Evolutionary conservation across 2,329 filamentous ascomycete species (phyloP).

Genomic region (Fusarium fujikuroi): DNA sequence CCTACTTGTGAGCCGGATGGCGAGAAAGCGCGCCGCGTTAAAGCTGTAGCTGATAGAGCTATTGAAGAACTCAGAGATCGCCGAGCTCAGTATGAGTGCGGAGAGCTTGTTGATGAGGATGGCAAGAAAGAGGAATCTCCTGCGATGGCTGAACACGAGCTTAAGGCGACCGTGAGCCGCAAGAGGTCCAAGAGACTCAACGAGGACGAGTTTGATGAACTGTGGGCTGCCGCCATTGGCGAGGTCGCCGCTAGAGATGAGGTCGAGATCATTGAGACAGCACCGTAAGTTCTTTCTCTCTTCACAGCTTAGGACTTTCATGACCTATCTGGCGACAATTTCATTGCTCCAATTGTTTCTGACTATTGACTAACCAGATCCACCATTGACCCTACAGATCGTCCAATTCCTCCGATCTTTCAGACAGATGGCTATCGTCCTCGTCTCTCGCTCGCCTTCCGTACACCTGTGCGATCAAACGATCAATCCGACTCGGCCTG

Average conservation of each 20-base stretch:
- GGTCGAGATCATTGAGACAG: slow-evolving; percentile 59
- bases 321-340: slow-evolving; percentile 32
- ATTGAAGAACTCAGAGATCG: slow-evolving; percentile 87
- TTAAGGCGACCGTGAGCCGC: slow-evolving; percentile 80
- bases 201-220: slow-evolving; percentile 89
- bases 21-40: slow-evolving; percentile 87
- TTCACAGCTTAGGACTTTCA: slow-evolving; percentile 16
- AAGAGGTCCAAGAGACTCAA: slow-evolving; percentile 86
- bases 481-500: slow-evolving; percentile 82
- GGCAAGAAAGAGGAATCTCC: slow-evolving; percentile 69
- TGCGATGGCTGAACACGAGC: slow-evolving; percentile 71
- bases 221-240: slow-evolving; percentile 79
- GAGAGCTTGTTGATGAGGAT: slow-evolving; percentile 72
- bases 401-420: slow-evolving; percentile 70
- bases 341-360: slow-evolving; percentile 53
- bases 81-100: slow-evolving; percentile 90
- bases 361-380: slow-evolving; percentile 88
- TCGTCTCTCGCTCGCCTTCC: slow-evolving; percentile 92
- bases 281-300: slow-evolving; percentile 62
- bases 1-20: slow-evolving; percentile 96
- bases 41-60: slow-evolving; percentile 86
- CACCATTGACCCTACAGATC: slow-evolving; percentile 77
- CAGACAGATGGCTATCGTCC: slow-evolving; percentile 76
- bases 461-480: slow-evolving; percentile 81
- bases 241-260: slow-evolving; percentile 74